Conservation (phyloP, 352 stramenopile species). For the Pythium aquatile region DNA sequence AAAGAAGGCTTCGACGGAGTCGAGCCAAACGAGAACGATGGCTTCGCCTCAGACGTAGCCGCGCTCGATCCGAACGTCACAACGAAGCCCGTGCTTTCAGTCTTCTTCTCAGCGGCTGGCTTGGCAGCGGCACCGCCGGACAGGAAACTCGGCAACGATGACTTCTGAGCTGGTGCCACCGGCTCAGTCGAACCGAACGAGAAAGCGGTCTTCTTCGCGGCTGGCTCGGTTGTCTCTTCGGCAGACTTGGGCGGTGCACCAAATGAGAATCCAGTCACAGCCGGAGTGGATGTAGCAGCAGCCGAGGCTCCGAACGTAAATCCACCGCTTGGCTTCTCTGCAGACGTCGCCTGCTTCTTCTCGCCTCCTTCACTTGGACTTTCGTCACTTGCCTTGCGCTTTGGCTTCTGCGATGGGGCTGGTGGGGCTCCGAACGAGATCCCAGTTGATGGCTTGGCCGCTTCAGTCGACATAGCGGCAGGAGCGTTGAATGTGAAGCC, state of each 20-base stretch:
- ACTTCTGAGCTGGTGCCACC: slow-evolving; percentile 1
- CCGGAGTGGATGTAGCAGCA: background rate
- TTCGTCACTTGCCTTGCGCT: slow-evolving; percentile 12
- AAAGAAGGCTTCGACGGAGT: slow-evolving; percentile 13
- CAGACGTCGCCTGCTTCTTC: slow-evolving; percentile 12
- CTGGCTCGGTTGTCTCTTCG: background rate
- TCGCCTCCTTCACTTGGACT: background rate
- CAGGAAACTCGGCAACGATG: slow-evolving; percentile 18
- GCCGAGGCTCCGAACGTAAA: slow-evolving; percentile 19
- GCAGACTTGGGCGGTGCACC: slow-evolving; percentile 18
- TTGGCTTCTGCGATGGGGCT: slow-evolving; percentile 5
- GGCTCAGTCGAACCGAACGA: slow-evolving; percentile 9
- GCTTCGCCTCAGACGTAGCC: slow-evolving; percentile 4
- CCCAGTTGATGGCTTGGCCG: slow-evolving; percentile 7
- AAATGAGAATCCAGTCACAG: slow-evolving; percentile 33
- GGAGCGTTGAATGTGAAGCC: slow-evolving; percentile 15
- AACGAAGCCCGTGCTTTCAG: background rate
- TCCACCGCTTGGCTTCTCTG: background rate
- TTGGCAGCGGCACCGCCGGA: slow-evolving; percentile 8
- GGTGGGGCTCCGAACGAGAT: slow-evolving; percentile 24
- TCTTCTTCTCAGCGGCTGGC: slow-evolving; percentile 15
- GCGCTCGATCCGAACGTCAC: background rate
- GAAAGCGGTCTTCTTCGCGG: slow-evolving; percentile 11
- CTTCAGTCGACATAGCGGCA: background rate
- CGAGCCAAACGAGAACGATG: slow-evolving; percentile 14